phyloP scores from a whole-genome alignment of 2,329 filamentous ascomycete species.

The Trichoderma sp. region DNA sequence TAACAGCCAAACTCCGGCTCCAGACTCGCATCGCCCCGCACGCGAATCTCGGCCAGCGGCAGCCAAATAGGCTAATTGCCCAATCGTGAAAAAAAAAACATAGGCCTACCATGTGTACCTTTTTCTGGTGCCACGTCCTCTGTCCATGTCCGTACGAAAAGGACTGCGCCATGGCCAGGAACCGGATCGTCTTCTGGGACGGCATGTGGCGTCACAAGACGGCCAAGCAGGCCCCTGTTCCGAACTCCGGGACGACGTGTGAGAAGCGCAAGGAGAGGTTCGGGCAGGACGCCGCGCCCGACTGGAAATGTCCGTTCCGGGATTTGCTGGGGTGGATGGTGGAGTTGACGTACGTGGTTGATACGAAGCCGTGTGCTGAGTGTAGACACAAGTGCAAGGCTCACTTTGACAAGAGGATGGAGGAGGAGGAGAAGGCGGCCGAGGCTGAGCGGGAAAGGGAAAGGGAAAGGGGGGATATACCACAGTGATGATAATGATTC shows the following conservation, averaged over 20 bases:
- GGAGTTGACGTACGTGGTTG: constrained; percentile 10
- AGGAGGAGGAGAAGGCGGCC: background rate
- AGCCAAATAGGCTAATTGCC: constrained; percentile 9
- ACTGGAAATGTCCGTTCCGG: constrained; percentile 8
- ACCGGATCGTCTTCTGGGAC: constrained; percentile 11
- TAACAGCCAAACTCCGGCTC: background rate
- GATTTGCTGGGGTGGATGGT: constrained; percentile 2
- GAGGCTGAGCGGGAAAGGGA: background rate
- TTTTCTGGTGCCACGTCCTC: constrained; percentile 17
- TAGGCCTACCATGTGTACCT: constrained; percentile 16
- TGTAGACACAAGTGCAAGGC: constrained; percentile 7
- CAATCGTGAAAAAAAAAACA: background rate
- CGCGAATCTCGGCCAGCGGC: background rate
- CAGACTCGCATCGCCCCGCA: constrained; percentile 13
- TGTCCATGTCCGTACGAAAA: constrained; percentile 17
- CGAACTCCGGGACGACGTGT: constrained; percentile 8
- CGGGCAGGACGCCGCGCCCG: constrained; percentile 1
- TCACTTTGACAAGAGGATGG: constrained; percentile 5
- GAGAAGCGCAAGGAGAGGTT: constrained; percentile 4
- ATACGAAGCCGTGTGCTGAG: constrained; percentile 4
- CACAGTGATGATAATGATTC: background rate
- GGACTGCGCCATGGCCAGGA: constrained; percentile 10
- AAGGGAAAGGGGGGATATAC: background rate
- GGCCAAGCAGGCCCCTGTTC: constrained; percentile 8
- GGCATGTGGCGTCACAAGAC: constrained; percentile 13